Evolutionary conservation across 495 filamentous ascomycete genomes (phyloP), one percentile per base, ranked within the genome.

Genomic region (Haplographium delicatum): DNA sequence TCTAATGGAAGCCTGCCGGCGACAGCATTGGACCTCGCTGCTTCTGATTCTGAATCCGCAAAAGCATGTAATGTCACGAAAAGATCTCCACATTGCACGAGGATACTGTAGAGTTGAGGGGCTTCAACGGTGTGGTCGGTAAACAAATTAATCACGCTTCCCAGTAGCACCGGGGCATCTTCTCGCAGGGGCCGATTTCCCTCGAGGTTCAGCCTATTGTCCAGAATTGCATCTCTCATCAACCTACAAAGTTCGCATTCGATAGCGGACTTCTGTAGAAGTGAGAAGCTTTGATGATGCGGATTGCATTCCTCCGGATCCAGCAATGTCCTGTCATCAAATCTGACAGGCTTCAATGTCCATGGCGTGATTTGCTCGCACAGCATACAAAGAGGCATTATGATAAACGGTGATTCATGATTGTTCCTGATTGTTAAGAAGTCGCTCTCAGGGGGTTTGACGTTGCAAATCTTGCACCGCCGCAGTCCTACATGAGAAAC

Each of bases 321-420:
- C 4, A 20, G 44, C n/a, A 47, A 22, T 5, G 15, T 20, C 15
- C 7, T 20, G 3, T 30, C 26, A n/a, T 47, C 44, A 24, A 47
- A 47, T 34, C 19, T 33, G 44, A 47, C 19, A 3, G 15, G 28
- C 16, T 47, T 47, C 5, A 47, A 11, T 13, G 44, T 47, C 44
- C 28, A 47, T 47, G 44, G 44, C 8, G 44, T 47, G 18, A 47
- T 47, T 24, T 47, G 44, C 4, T 47, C 44, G 28, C 44, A 47
- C 16, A 47, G n/a, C 44, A 3, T 5, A 34, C 30, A 47, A 24
- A 47, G 44, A 18, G 44, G 28, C 44, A 47, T 47, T 33, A 24
- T 47, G 20, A 31, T 30, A 18, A 4, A 27, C 18, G 13, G 18
- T 44, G 22, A 15, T 44, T 44, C 22, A 24, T 25, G 22, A 25